Evolutionary conservation across 768 basidiomycete species (phyloP), one percentile per base, ranked within the genome.

Genomic region (Lactifluus subvellereus): DNA sequence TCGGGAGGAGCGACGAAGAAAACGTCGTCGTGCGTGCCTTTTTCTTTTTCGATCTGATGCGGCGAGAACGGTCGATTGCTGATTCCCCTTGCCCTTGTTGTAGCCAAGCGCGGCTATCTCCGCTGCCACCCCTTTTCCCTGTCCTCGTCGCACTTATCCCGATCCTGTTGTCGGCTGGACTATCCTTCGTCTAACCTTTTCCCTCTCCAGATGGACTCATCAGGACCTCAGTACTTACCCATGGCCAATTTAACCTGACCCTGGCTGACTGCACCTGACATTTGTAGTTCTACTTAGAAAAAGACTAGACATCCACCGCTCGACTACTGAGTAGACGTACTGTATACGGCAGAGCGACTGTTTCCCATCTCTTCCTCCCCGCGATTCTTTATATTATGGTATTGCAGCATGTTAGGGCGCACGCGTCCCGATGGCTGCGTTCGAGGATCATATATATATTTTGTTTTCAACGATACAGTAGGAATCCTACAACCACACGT

Each of bases 21-120:
- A 2, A 52, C 68, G 14, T 66, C 66, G 71, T 75, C 27, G 27
- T 27, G 27, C 27, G 58, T 22, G 71, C 67, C 1, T 33, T 33
- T 43, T 61, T 22, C 14, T 20, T 20, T 27, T 1, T n/a, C 3
- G 11, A 3, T 38, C 0, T 20, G 16, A 16, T 45, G 22, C 22
- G 22, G 22, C 22, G 2, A 27, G 27, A 8, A 9, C 32, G 43
- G 8, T 27, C 4, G 3, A 16, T 5, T 5, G 9, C 42, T 57
- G 14, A 33, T 40, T n/a, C 16, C 16, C 7, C 16, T 20, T 27
- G 1, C 22, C 6, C 38, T 53, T 42, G 5, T 13, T 45, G 9
- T 40, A 11, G 22, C 52, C 50, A 54, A 20, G 47, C 57, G 22
- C 20, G 8, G n/a, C 42, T 38, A 20, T 22, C 14, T 7, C 27